These are phyloP conservation scores for Hansenula anomala DNA, from an alignment of 1,139 yeast species.

Conservation along the genomic window DNA sequence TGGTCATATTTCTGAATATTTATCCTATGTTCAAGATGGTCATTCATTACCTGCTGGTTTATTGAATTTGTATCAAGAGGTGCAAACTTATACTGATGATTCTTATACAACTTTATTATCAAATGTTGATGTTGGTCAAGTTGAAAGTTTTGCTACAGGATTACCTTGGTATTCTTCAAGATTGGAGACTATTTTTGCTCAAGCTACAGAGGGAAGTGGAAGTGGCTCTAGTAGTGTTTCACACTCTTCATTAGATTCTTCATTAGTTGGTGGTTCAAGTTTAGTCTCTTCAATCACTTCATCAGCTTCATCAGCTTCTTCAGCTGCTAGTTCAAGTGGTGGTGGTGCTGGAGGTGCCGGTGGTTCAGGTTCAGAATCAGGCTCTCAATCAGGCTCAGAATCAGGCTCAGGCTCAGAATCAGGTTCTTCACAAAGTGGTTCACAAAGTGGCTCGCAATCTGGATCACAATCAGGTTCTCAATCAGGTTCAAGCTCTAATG, in stretches of 20 bases:
- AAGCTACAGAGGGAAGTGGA: conserved; percentile 22
- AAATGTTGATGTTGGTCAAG: conserved; percentile 23
- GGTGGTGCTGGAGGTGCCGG: too few species aligned
- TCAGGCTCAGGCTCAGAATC: too few species aligned
- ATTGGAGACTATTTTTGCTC: conserved; percentile 25
- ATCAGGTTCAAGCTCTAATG: too few species aligned
- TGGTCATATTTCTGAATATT: conserved; percentile 24
- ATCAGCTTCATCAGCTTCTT: too few species aligned
- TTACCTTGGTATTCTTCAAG: conserved; percentile 42
- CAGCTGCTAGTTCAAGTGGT: too few species aligned
- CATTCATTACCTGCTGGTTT: conserved; percentile 27
- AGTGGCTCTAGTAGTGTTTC: conserved; percentile 5
- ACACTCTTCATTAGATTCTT: conserved; percentile 15
- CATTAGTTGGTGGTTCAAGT: conserved; percentile 35
- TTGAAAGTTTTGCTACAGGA: conserved; percentile 31
- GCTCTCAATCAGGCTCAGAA: too few species aligned
- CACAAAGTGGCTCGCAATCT: too few species aligned
- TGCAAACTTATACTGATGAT: conserved; percentile 36
- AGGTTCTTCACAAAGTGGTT: too few species aligned
- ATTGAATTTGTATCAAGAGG: too few species aligned
- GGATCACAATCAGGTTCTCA: too few species aligned
- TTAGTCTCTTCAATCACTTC: conserved; percentile 53
- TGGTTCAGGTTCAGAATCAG: too few species aligned
- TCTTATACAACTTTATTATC: conserved; percentile 34
- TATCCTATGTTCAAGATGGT: conserved; percentile 20